Conservation (phyloP, 164 flowering plant genomes). For the Nymphaea colorata region DNA sequence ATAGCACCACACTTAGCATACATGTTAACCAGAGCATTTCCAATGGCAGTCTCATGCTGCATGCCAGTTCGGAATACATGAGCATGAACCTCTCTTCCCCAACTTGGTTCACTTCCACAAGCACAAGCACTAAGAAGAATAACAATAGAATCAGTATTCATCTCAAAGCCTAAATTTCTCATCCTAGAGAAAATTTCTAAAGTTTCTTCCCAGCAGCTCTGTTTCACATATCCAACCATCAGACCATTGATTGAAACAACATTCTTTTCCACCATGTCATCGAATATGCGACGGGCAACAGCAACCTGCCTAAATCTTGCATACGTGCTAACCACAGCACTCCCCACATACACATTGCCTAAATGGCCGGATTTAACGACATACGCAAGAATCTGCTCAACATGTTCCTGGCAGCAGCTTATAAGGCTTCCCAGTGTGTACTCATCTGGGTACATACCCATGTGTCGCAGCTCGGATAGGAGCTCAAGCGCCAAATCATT, state of each 20-base stretch:
- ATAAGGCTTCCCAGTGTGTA: constrained; percentile 76
- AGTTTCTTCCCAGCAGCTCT: constrained; percentile 59
- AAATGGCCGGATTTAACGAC: constrained; percentile 48
- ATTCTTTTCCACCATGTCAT: constrained; percentile 50
- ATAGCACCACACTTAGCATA: constrained; percentile 70
- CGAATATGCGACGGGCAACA: constrained; percentile 43
- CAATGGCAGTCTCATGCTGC: constrained; percentile 27
- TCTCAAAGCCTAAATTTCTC: constrained; percentile 27
- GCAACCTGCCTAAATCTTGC: constrained; percentile 44
- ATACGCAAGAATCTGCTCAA: constrained; percentile 55
- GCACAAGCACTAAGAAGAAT: constrained; percentile 63
- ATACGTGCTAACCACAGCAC: constrained; percentile 76
- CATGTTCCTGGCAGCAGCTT: constrained; percentile 24
- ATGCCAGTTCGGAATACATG: constrained; percentile 41
- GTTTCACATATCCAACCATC: constrained; percentile 75
- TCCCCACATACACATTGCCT: constrained; percentile 67
- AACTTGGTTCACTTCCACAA: constrained; percentile 29
- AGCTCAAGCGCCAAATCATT: constrained; percentile 35
- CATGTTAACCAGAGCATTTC: constrained; percentile 73
- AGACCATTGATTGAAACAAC: constrained; percentile 72
- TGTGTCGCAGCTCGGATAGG: constrained; percentile 44
- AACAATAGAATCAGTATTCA: constrained; percentile 52
- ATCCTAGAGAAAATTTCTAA: constrained; percentile 35
- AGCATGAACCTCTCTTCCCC: constrained; percentile 73
- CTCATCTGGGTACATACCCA: constrained; percentile 43